phyloP scores from a whole-genome alignment of 805 yeast species.

The Saccharomyces eubayanus region DNA sequence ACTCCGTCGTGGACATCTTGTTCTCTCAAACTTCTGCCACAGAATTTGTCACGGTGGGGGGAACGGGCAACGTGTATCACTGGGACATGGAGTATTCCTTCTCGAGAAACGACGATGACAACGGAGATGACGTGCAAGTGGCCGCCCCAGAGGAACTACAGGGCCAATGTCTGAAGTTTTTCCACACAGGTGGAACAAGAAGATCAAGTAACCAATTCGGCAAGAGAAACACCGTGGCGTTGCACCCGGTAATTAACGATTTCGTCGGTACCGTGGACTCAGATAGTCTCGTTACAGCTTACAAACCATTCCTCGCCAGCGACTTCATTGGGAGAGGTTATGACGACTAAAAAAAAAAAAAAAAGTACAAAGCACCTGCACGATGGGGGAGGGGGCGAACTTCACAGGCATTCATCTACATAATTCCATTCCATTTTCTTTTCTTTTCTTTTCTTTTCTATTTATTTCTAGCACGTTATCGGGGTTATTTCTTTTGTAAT shows the following conservation, averaged over 20 bases:
- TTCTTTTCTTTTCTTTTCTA: conserved; percentile 1
- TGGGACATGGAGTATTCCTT: conserved; percentile 33
- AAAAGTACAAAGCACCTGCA: conserved; percentile 7
- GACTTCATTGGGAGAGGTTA: conserved; percentile 13
- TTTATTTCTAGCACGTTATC: neutral
- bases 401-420: conserved; percentile 1
- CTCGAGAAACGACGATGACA: conserved; percentile 39
- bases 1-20: conserved; percentile 27
- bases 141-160: conserved; percentile 22
- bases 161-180: conserved; percentile 16
- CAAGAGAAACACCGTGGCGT: conserved; percentile 20
- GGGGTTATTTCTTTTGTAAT: neutral
- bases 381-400: neutral
- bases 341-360: conserved; percentile 6
- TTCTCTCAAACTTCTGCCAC: conserved; percentile 26
- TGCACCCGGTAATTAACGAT: conserved; percentile 25
- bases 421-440: neutral
- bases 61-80: conserved; percentile 29
- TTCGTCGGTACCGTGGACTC: conserved; percentile 23
- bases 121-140: conserved; percentile 36
- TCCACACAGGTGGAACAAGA: conserved; percentile 20
- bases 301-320: conserved; percentile 16
- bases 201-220: conserved; percentile 12
- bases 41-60: conserved; percentile 27
- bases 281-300: conserved; percentile 23